Base-by-base conservation (phyloP, 148 eudicot species). In the Arbutus unedo region DNA sequence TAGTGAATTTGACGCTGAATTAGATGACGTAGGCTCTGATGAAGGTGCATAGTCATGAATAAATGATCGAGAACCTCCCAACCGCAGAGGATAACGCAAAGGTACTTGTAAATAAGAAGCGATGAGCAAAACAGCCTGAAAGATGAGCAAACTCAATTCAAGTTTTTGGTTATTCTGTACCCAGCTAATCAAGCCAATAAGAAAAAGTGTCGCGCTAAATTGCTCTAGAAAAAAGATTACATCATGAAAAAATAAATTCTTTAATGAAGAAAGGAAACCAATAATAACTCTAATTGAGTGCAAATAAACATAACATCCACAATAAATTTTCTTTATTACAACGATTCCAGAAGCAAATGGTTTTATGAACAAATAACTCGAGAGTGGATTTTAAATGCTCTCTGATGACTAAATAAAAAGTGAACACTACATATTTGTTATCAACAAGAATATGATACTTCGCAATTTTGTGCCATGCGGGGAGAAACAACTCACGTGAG, bases 1-100 rank as follows among this genome's bases (percentile, higher is more conserved):
- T 81, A 84, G 43, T 21, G 87, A 87, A 76, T n/a, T n/a, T 55
- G 88, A 83, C 25, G 88, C 80, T 80, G 92, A 81, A 53, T 87
- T 90, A 23, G 92, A 84, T 38, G 91, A 83, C 6, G 92, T 55
- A 73, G 88, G 84, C 84, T 94, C 98, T 81, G 85, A 47, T 21
- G 87, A 87, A 76, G 97, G 95, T 54, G 98, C 90, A 85, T 81
- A 86, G 84, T 96, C 99, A 77, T 91, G 90, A 74, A 96, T 88
- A 87, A 88, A 92, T 67, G 99, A 92, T 81, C 89, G 97, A 83
- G 99, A 96, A 82, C 99, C 95, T 82, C 99, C 96, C 87, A 94
- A 80, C 43, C 92, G 93, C 81, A 96, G 49, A 82, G 98, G 94
- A 79, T 96, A 96, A 44, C 99, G 95, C 86, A 96, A 86, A 82